Conservation (phyloP, 176 grass and related monocot species). For the Lolium perenne region DNA sequence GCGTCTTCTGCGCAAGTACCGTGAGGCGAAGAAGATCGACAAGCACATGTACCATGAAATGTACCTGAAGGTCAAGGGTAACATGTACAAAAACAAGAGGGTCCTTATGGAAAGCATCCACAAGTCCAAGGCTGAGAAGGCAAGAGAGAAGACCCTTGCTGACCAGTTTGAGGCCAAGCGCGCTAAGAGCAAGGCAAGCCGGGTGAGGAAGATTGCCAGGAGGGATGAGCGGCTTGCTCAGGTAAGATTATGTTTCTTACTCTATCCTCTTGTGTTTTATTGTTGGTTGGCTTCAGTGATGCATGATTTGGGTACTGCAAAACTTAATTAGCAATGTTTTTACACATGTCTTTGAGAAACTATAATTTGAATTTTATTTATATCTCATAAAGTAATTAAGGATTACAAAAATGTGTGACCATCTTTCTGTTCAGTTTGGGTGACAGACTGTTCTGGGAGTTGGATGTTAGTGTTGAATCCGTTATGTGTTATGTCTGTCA, state of each 20-base stretch:
- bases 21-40: conserved; percentile 72
- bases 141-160: conserved; percentile 51
- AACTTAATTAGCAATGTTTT: no score
- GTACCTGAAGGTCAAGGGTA: conserved; percentile 77
- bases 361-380: neutral
- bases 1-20: conserved; percentile 64
- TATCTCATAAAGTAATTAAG: neutral
- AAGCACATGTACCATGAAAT: conserved; percentile 84
- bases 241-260: conserved; percentile 42
- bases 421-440: neutral
- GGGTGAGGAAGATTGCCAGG: conserved; percentile 47
- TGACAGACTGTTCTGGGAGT: neutral
- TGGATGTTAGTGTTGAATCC: neutral
- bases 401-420: neutral
- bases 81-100: conserved; percentile 72
- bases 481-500: neutral
- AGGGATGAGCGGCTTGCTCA: conserved; percentile 68
- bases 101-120: conserved; percentile 79
- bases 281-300: neutral
- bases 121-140: conserved; percentile 80
- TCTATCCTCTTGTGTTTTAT: neutral
- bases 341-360: neutral
- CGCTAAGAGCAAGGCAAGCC: conserved; percentile 65
- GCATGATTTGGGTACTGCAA: neutral
- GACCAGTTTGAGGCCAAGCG: conserved; percentile 77